A percentile compares a stretch with the other conserved stretches of the same genome.
Conservation (phyloP, 2,329 filamentous ascomycete species). For the Fusarium tricinctum region DNA sequence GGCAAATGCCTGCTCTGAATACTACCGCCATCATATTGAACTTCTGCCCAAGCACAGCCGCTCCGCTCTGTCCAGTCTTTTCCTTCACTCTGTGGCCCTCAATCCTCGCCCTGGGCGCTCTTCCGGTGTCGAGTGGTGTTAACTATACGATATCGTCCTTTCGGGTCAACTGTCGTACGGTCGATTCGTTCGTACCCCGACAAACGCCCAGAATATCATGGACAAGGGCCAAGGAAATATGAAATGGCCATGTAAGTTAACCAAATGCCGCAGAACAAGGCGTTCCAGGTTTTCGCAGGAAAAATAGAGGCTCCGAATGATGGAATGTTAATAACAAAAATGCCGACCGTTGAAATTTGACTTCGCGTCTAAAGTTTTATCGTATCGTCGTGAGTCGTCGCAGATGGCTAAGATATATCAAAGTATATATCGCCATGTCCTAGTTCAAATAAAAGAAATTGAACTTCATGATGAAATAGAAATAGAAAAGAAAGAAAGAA, state of each 20-base stretch:
- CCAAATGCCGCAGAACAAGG: conserved; percentile 7
- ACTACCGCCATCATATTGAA: conserved; percentile 15
- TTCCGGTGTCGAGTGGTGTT: not conserved
- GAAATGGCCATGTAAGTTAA: not conserved
- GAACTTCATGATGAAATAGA: conserved; percentile 10
- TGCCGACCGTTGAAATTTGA: conserved; percentile 39
- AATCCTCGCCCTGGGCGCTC: not conserved
- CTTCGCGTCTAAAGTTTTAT: conserved; percentile 47
- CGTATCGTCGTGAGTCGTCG: conserved; percentile 50
- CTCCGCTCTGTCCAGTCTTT: conserved; percentile 7
- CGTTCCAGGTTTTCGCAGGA: conserved; percentile 25
- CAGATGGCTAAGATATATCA: conserved; percentile 23
- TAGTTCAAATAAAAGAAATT: conserved; percentile 10
- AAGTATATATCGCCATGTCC: conserved; percentile 26
- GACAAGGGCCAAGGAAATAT: not conserved
- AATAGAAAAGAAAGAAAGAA: conserved; percentile 1
- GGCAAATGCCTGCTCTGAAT: conserved; percentile 19
- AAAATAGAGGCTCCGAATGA: conserved; percentile 1
- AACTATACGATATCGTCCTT: conserved; percentile 4
- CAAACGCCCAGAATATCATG: conserved; percentile 1
- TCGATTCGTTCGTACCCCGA: not conserved
- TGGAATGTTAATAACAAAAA: conserved; percentile 19
- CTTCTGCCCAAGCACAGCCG: conserved; percentile 23
- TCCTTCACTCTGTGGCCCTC: conserved; percentile 3
- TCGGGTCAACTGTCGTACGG: conserved; percentile 1